phyloP scores from a whole-genome alignment of 1,139 yeast genomes.

The Geotrichum phurueaensis region DNA sequence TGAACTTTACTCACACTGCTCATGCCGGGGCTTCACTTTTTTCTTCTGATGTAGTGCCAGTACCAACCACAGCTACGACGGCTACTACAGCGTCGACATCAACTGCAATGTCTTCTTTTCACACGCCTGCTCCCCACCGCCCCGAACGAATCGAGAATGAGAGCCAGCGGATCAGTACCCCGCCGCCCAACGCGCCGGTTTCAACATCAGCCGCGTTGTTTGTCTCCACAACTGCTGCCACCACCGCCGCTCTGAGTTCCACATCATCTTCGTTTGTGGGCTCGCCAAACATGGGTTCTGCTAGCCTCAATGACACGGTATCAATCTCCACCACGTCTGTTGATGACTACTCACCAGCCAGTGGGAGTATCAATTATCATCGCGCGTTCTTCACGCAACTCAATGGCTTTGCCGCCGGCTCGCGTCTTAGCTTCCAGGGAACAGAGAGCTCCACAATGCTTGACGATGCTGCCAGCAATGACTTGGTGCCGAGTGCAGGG shows the following conservation, averaged over 20 bases:
- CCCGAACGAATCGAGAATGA: neutral
- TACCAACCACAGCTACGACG: neutral
- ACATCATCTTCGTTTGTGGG: conserved; percentile 5
- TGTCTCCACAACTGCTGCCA: too few species aligned
- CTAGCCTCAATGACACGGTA: neutral
- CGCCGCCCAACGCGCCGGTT: conserved; percentile 1
- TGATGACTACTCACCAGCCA: conserved; percentile 5
- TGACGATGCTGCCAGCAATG: too few species aligned
- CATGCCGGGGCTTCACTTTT: conserved; percentile 8
- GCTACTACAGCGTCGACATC: neutral
- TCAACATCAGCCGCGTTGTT: neutral
- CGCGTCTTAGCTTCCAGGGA: conserved; percentile 6
- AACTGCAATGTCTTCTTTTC: neutral
- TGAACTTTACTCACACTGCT: conserved; percentile 13
- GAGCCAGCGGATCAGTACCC: neutral
- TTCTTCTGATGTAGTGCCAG: neutral
- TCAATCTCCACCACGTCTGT: conserved; percentile 9
- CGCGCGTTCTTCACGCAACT: neutral
- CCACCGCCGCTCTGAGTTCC: too few species aligned
- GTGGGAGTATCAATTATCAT: neutral
- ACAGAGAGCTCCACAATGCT: neutral
- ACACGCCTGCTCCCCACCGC: conserved; percentile 1
- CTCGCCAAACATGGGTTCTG: conserved; percentile 1
- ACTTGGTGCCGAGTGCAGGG: too few species aligned
- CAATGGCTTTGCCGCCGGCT: neutral